Percentiles rank a stretch among this genome's conserved stretches.
Conservation (phyloP, 1,139 yeast genomes). For the Nematodospora anomalae region DNA sequence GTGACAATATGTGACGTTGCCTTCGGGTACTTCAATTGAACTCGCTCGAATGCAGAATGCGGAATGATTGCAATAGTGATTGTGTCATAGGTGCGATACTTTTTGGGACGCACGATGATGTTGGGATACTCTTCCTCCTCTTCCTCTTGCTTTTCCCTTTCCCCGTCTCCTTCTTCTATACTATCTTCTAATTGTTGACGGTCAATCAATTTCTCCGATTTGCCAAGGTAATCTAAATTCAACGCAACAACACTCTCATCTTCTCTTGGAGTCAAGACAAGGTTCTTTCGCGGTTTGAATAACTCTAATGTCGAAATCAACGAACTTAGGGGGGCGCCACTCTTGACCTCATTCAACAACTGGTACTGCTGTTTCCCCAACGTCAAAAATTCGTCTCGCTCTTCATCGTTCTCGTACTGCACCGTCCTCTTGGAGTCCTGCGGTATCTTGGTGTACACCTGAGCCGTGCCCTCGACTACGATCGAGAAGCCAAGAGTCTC, state of each 20-base stretch:
- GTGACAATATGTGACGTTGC: constrained; percentile 94
- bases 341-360: constrained; percentile 76
- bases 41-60: constrained; percentile 70
- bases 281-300: constrained; percentile 23
- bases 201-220: constrained; percentile 1
- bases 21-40: constrained; percentile 76
- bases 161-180: not conserved
- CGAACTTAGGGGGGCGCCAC: constrained; percentile 85
- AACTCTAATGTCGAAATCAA: constrained; percentile 76
- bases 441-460: constrained; percentile 63
- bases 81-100: constrained; percentile 5
- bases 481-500: constrained; percentile 83
- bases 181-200: too few species aligned
- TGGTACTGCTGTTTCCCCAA: constrained; percentile 61
- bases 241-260: constrained; percentile 10
- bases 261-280: constrained; percentile 10
- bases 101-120: constrained; percentile 14
- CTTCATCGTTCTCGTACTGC: constrained; percentile 24
- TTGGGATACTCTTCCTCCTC: constrained; percentile 11
- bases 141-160: not conserved
- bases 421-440: constrained; percentile 15
- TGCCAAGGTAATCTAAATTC: constrained; percentile 11
- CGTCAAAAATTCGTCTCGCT: constrained; percentile 41
- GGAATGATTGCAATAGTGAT: constrained; percentile 89
- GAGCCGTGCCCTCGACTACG: constrained; percentile 91